These are phyloP conservation scores for Symbiodinium pilosum DNA, from an alignment of 73 alveolate species.

Conservation along the genomic window DNA sequence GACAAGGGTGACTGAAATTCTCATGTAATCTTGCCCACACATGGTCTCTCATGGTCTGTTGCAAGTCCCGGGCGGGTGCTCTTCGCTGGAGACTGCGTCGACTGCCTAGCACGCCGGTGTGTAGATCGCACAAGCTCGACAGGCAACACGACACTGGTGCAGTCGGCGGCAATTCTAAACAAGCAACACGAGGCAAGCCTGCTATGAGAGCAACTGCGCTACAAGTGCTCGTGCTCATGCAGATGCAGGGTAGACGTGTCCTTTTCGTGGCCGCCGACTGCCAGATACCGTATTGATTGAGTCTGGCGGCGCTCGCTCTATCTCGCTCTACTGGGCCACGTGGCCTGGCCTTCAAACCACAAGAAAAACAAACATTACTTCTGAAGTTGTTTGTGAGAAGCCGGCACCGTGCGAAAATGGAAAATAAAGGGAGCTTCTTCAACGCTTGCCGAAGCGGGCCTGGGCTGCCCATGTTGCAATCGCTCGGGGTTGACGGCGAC, in stretches of 20 bases:
- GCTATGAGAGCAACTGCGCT: neutral
- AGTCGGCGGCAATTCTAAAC: neutral
- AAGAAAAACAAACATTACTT: neutral
- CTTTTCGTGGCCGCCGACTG: neutral
- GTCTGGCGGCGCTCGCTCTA: constrained; percentile 3
- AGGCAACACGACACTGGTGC: neutral
- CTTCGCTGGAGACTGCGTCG: no score
- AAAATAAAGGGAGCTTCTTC: neutral
- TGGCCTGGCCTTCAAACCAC: neutral
- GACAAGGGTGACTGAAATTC: neutral
- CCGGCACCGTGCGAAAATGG: neutral
- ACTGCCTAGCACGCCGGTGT: no score
- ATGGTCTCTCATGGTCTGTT: neutral
- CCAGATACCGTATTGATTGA: neutral
- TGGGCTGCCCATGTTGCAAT: neutral
- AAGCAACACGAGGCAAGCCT: neutral
- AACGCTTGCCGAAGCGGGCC: constrained; percentile 6
- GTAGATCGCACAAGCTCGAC: no score
- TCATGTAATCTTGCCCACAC: neutral
- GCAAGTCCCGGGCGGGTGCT: neutral
- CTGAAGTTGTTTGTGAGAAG: neutral
- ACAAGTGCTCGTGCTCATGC: neutral
- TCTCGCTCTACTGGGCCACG: neutral
- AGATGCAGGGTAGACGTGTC: neutral
- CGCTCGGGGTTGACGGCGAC: neutral